Evolutionary conservation across 2,329 filamentous ascomycete species (phyloP).

Genomic region (Stagonosporopsis rhizophila): DNA sequence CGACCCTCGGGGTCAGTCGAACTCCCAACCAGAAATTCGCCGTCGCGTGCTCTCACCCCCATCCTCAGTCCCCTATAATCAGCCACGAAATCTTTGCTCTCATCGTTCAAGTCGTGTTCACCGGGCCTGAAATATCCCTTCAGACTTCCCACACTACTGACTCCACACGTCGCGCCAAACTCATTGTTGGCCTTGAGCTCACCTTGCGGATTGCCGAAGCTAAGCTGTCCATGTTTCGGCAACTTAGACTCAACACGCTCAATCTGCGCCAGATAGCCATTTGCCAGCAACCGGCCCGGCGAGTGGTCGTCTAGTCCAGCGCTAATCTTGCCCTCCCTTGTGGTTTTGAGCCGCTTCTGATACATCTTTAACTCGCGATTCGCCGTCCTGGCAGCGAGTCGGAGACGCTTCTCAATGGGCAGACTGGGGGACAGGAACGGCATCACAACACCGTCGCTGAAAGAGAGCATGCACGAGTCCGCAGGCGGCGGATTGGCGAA

Average conservation of each 20-base stretch:
- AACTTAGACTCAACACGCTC: conserved; percentile 49
- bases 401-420: conserved; percentile 48
- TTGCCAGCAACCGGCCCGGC: conserved; percentile 52
- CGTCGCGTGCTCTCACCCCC: conserved; percentile 54
- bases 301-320: conserved; percentile 45
- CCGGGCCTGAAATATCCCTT: conserved; percentile 44
- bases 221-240: conserved; percentile 37
- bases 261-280: conserved; percentile 52
- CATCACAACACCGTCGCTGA: conserved; percentile 56
- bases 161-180: conserved; percentile 54
- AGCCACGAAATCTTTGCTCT: conserved; percentile 48
- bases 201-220: conserved; percentile 48
- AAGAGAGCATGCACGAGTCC: conserved; percentile 57
- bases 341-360: conserved; percentile 51
- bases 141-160: conserved; percentile 52
- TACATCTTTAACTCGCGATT: conserved; percentile 54
- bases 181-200: conserved; percentile 40
- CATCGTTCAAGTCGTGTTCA: conserved; percentile 31
- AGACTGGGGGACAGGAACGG: conserved; percentile 50
- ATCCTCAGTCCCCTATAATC: conserved; percentile 49
- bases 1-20: conserved; percentile 46
- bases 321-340: neutral
- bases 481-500: conserved; percentile 49
- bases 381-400: conserved; percentile 49
- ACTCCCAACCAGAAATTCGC: conserved; percentile 56